Percentiles rank a stretch among this genome's conserved stretches.
Conservation (phyloP, 2,329 filamentous ascomycete genomes). For the Dothideomycetes sp. region DNA sequence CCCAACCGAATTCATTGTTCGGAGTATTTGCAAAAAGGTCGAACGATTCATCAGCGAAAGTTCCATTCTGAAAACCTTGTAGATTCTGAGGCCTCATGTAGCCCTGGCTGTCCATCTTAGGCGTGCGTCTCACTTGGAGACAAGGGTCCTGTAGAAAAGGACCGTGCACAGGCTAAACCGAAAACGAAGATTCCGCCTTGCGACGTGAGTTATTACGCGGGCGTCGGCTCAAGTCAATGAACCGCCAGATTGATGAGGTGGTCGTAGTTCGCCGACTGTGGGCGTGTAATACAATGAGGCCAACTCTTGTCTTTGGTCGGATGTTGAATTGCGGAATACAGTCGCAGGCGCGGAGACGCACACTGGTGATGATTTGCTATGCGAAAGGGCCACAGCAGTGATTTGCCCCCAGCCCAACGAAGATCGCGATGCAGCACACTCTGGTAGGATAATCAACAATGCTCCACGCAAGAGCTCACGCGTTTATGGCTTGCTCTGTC, state of each 20-base stretch:
- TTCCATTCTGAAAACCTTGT: conserved; percentile 10
- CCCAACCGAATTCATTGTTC: conserved; percentile 9
- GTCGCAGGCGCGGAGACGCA: conserved; percentile 5
- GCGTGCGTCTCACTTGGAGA: background rate
- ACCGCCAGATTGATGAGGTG: background rate
- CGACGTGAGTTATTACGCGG: conserved; percentile 6
- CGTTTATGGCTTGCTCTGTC: conserved; percentile 7
- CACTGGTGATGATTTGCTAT: background rate
- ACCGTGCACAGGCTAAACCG: conserved; percentile 9
- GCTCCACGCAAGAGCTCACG: conserved; percentile 5
- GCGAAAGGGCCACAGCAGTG: background rate
- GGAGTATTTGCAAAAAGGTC: conserved; percentile 5
- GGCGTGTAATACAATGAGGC: background rate
- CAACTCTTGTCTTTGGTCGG: background rate
- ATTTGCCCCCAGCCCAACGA: background rate
- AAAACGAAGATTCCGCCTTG: conserved; percentile 9
- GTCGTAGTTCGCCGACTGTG: background rate
- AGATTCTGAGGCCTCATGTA: background rate
- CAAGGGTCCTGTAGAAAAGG: conserved; percentile 1
- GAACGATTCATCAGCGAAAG: conserved; percentile 10
- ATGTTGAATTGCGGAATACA: background rate
- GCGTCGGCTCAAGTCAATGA: conserved; percentile 7
- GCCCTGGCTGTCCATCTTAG: background rate
- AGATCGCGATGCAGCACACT: background rate
- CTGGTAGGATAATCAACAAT: conserved; percentile 3